These are phyloP conservation scores for Sclerotinia sclerotiorum DNA, from an alignment of 2,329 filamentous ascomycete genomes.

Conservation along the genomic window DNA sequence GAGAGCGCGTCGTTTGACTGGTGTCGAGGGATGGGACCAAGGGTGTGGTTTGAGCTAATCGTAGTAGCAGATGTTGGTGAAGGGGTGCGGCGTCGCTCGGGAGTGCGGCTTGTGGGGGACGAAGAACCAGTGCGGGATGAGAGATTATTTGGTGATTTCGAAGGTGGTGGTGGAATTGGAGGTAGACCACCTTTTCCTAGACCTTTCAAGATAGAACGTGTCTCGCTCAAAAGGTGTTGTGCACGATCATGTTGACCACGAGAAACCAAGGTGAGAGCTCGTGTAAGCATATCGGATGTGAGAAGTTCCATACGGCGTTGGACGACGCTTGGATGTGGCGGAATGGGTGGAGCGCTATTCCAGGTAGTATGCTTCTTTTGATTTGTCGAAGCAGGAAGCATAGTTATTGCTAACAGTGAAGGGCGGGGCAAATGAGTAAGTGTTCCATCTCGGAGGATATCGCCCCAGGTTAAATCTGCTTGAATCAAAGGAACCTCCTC, in stretches of 20 bases:
- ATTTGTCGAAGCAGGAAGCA: conserved; percentile 68
- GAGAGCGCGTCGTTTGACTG: conserved; percentile 50
- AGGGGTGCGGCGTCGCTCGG: conserved; percentile 44
- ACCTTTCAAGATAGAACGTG: conserved; percentile 90
- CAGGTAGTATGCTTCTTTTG: conserved; percentile 64
- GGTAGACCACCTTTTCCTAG: conserved; percentile 93
- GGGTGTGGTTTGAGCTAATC: conserved; percentile 34
- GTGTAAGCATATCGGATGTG: conserved; percentile 95
- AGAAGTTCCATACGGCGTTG: conserved; percentile 96
- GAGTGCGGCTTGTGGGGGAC: conserved; percentile 36
- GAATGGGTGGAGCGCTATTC: conserved; percentile 74
- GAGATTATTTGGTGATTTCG: conserved; percentile 29
- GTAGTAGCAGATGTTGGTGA: conserved; percentile 45
- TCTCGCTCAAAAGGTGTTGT: conserved; percentile 88
- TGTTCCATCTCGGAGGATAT: conserved; percentile 86
- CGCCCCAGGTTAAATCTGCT: conserved; percentile 89
- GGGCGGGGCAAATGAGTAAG: conserved; percentile 84
- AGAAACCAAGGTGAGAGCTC: conserved; percentile 86
- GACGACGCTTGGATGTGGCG: conserved; percentile 90
- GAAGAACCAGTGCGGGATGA: conserved; percentile 26
- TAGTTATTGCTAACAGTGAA: conserved; percentile 90
- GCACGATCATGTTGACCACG: conserved; percentile 91
- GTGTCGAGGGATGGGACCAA: conserved; percentile 48
- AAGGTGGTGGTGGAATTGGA: conserved; percentile 70
- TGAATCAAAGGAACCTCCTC: conserved; percentile 95